A percentile compares a stretch with the other conserved stretches of the same genome.
phyloP scores from a whole-genome alignment of 2,329 filamentous ascomycete species.

The Epicoccum nigrum region DNA sequence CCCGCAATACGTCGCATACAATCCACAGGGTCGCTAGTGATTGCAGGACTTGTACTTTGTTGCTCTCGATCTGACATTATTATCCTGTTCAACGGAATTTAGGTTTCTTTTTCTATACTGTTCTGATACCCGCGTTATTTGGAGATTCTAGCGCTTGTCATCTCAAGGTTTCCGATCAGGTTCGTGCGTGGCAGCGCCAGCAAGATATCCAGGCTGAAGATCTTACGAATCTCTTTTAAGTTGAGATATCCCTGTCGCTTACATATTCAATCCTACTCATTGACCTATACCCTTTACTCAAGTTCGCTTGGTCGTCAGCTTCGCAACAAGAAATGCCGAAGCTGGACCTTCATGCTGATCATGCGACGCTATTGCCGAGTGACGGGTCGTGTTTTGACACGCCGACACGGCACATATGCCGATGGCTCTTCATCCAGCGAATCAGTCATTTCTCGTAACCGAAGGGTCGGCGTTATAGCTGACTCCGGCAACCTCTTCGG shows the following conservation, averaged over 20 bases:
- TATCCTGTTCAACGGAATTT: not conserved
- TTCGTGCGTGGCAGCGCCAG: too few species aligned
- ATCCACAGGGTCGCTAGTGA: conserved; percentile 7
- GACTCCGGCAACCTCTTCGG: too few species aligned
- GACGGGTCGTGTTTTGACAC: not conserved
- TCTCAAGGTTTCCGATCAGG: too few species aligned
- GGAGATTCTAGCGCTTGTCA: not conserved
- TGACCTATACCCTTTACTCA: not conserved
- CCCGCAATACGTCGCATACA: conserved; percentile 26
- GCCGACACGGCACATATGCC: conserved; percentile 1
- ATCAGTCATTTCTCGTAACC: not conserved
- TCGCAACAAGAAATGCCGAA: conserved; percentile 2
- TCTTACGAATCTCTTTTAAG: conserved; percentile 18
- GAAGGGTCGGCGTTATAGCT: too few species aligned
- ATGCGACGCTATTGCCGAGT: not conserved
- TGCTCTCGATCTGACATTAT: not conserved
- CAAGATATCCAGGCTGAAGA: not conserved
- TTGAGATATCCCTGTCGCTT: conserved; percentile 9
- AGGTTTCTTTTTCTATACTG: not conserved
- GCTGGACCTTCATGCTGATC: conserved; percentile 3
- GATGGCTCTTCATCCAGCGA: conserved; percentile 1
- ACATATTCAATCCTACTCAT: conserved; percentile 17
- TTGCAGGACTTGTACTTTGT: not conserved
- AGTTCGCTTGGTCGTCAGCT: conserved; percentile 1
- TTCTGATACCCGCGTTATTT: conserved; percentile 8